A percentile compares a stretch with the other conserved stretches of the same genome.
Evolutionary conservation across 2,329 filamentous ascomycete genomes (phyloP).

Genomic region (Pseudogymnoascus sp.): DNA sequence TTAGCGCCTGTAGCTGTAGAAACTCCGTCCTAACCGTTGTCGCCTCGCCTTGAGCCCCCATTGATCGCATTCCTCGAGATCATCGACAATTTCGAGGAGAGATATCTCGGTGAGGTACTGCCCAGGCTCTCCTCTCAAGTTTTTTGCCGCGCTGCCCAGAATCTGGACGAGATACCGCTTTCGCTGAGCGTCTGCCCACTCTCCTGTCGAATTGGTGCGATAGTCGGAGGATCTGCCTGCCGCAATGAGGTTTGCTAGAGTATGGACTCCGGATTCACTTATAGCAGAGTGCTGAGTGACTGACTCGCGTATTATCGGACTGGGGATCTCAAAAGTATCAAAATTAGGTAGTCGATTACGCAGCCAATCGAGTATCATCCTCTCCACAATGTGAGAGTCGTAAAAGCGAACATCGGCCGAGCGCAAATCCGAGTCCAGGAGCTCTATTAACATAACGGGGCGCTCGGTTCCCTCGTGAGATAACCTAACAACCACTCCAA

Average conservation of each 20-base stretch:
- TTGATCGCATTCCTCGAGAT: not conserved
- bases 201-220: not conserved
- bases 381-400: not conserved
- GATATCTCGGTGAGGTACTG: not conserved
- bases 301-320: not conserved
- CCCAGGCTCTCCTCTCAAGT: not conserved
- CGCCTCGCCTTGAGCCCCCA: not conserved
- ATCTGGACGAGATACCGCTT: not conserved
- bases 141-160: not conserved
- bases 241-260: not conserved
- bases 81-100: not conserved
- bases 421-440: not conserved
- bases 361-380: not conserved
- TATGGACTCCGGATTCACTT: not conserved
- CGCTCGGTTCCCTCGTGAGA: fast-evolving
- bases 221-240: not conserved
- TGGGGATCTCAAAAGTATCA: not conserved
- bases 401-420: not conserved
- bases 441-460: not conserved
- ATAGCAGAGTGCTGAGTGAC: not conserved
- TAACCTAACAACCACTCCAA: not conserved
- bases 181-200: not conserved
- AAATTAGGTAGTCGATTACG: not conserved
- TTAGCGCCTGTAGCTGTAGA: too few relatives aligned
- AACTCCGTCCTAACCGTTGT: too few relatives aligned